Evolutionary conservation across 2,329 filamentous ascomycete genomes (phyloP).

Genomic region (Talaromyces sp.): DNA sequence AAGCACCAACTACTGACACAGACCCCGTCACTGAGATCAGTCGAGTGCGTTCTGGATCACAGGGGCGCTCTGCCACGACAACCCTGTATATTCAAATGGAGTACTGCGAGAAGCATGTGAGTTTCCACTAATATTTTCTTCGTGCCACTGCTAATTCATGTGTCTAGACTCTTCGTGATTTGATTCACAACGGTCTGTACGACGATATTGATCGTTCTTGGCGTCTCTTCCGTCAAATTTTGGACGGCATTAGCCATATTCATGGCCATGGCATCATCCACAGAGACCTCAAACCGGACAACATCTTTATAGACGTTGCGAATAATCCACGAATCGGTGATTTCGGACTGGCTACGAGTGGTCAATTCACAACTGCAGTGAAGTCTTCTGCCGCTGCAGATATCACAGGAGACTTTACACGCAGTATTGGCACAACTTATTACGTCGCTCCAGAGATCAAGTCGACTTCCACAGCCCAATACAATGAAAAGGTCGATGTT

Average conservation of each 20-base stretch:
- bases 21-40: constrained; percentile 30
- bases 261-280: constrained; percentile 90
- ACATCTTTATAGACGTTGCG: constrained; percentile 88
- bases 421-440: constrained; percentile 69
- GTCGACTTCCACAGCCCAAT: constrained; percentile 67
- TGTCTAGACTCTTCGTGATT: constrained; percentile 70
- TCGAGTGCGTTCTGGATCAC: constrained; percentile 43
- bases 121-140: constrained; percentile 19
- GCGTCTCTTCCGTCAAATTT: constrained; percentile 83
- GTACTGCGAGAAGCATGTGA: constrained; percentile 83
- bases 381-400: constrained; percentile 31
- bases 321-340: constrained; percentile 95
- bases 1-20: constrained; percentile 20
- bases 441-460: constrained; percentile 92
- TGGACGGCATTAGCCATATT: constrained; percentile 86
- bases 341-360: constrained; percentile 88
- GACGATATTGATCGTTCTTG: constrained; percentile 75
- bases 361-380: constrained; percentile 51
- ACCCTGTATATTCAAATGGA: constrained; percentile 98
- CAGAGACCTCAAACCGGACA: constrained; percentile 93
- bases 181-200: constrained; percentile 71
- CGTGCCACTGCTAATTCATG: constrained; percentile 10
- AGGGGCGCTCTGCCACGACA: constrained; percentile 56
- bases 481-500: constrained; percentile 88
- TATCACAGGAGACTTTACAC: constrained; percentile 37